Evolutionary conservation across 2,329 filamentous ascomycete species (phyloP), one percentile per base, ranked within the genome.

Genomic region (Talaromyces sp.): DNA sequence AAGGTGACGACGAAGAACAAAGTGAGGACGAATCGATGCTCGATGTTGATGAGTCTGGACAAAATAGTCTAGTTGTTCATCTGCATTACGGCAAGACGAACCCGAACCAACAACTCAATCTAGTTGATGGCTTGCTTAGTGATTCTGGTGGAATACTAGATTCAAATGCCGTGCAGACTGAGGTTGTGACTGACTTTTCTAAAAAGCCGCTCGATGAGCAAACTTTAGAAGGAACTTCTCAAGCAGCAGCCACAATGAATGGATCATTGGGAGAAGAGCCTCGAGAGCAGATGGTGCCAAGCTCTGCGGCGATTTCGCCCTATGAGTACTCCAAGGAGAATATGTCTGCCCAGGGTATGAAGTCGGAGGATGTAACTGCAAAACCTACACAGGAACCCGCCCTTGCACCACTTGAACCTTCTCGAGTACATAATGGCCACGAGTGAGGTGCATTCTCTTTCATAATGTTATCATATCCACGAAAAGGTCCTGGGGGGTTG

Each of bases 51-150:
- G 76, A 77, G 41, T 74, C 72, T 5, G 86, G 86, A 62, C 83
- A 87, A 73, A 78, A 77, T 25, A 91, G 87, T 69, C 83, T 94
- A 47, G 84, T 97, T 60, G 89, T 97, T 64, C 93, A 91, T 74
- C 82, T 97, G 15, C 74, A 79, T 70, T 82, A 82, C 69, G 70
- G 72, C 62, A 79, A 78, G 66, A 70, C 71, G 11, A 49, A 62
- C 15, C 71, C 71, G 2, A 49, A 62, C 17, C 71, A 73, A 62
- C 31, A 65, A 17, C 61, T 68, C 19, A 68, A 67, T 63, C 8
- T 22, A 11, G 15, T 33, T 19, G 69, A 68, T 10, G 50, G 54
- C 3, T 37, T 41, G 15, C 15, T 45, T 13, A 47, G 25, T 13
- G 54, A 56, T 19, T 45, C 66, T 37, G 39, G 22, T 15, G 41